Conservation (phyloP, 2,329 filamentous ascomycete species). For the Hirsutella minnesotensis region DNA sequence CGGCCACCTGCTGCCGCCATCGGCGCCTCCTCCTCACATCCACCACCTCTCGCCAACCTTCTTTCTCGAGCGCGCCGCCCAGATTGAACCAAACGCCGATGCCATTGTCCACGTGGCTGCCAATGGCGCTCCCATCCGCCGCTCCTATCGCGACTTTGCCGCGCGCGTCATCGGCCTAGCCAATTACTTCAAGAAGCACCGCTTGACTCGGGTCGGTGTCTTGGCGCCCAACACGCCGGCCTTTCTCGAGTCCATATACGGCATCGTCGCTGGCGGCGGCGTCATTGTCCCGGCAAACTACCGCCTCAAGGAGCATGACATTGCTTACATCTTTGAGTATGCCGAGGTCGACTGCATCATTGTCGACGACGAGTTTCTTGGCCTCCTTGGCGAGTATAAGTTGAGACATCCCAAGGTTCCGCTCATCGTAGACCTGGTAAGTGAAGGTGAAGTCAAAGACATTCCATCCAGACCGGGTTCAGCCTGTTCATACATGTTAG, state of each 20-base stretch:
- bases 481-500: constrained; percentile 13
- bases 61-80: constrained; percentile 75
- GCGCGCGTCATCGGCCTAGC: constrained; percentile 80
- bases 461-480: not conserved
- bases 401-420: constrained; percentile 49
- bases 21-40: constrained; percentile 43
- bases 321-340: constrained; percentile 82
- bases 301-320: constrained; percentile 67
- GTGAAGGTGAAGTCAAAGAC: constrained; percentile 4
- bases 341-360: constrained; percentile 80
- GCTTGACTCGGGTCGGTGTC: constrained; percentile 68
- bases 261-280: constrained; percentile 68
- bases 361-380: constrained; percentile 69
- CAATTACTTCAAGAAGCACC: constrained; percentile 70
- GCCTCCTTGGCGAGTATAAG: constrained; percentile 56
- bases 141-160: constrained; percentile 71
- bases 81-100: constrained; percentile 74
- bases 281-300: constrained; percentile 59
- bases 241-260: constrained; percentile 84
- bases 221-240: constrained; percentile 88
- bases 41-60: constrained; percentile 77
- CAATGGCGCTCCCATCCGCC: constrained; percentile 60
- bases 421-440: constrained; percentile 59
- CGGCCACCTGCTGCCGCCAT: constrained; percentile 31
- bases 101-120: constrained; percentile 80